A percentile compares a stretch with the other conserved stretches of the same genome.
phyloP scores from a whole-genome alignment of 768 basidiomycete genomes.

The Termitomyces sp. region DNA sequence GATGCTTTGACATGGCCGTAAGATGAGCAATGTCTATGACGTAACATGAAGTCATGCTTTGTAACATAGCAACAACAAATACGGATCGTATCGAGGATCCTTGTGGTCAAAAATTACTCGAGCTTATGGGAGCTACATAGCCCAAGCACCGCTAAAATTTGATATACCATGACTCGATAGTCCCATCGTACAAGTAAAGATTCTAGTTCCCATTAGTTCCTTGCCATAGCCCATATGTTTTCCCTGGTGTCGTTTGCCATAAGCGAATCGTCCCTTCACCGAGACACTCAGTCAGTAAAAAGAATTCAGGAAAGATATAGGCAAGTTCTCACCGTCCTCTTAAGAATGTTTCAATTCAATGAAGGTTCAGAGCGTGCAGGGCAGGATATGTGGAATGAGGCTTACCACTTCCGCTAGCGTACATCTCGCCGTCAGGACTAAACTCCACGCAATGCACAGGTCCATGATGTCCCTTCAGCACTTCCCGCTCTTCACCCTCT shows the following conservation, averaged over 20 bases:
- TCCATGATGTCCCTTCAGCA: conserved; percentile 95
- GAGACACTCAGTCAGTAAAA: neutral
- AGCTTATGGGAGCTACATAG: too few relatives aligned
- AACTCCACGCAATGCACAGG: conserved; percentile 93
- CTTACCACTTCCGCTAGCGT: conserved; percentile 93
- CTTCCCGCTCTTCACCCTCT: conserved; percentile 84
- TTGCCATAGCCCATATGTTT: conserved; percentile 89
- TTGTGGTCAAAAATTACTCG: conserved; percentile 9
- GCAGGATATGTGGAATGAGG: neutral
- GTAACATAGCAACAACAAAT: conserved; percentile 9
- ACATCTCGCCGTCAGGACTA: conserved; percentile 96
- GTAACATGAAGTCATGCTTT: conserved; percentile 8
- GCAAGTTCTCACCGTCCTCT: conserved; percentile 61
- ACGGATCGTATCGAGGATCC: neutral
- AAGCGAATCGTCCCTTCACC: conserved; percentile 84
- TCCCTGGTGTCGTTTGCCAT: conserved; percentile 96
- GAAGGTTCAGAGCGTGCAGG: neutral
- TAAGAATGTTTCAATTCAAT: conserved; percentile 9
- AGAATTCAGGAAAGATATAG: neutral
- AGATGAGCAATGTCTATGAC: conserved; percentile 1
- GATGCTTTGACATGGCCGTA: conserved; percentile 9
- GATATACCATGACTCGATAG: conserved; percentile 1
- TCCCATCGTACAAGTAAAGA: conserved; percentile 17
- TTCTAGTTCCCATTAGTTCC: conserved; percentile 43
- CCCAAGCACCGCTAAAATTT: too few relatives aligned